Conservation (phyloP, 2,329 filamentous ascomycete genomes). For the Pyrenochaeta sp. region DNA sequence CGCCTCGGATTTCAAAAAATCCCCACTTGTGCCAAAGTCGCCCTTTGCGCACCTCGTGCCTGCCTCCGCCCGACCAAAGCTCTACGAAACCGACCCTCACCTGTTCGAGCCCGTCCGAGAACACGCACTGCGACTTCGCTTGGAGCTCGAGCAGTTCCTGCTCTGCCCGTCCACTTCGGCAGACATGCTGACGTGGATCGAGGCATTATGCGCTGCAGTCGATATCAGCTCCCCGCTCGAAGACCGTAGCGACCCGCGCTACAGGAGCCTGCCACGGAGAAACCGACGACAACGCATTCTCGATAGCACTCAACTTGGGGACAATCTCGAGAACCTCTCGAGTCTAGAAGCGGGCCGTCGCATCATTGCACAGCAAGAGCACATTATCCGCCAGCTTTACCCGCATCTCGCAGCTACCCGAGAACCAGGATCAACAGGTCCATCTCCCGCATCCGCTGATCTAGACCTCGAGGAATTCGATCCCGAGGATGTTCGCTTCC, state of each 20-base stretch:
- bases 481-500: slow-evolving; percentile 47
- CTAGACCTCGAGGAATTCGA: slow-evolving; percentile 47
- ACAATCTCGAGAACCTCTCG: slow-evolving; percentile 42
- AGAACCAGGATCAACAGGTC: slow-evolving; percentile 13
- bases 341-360: slow-evolving; percentile 43
- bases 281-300: slow-evolving; percentile 48
- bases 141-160: slow-evolving; percentile 77
- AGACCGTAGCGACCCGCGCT: slow-evolving; percentile 62
- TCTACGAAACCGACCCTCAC: slow-evolving; percentile 55
- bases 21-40: slow-evolving; percentile 51
- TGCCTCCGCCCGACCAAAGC: slow-evolving; percentile 45
- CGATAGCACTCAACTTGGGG: slow-evolving; percentile 37
- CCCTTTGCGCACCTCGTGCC: slow-evolving; percentile 56
- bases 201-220: slow-evolving; percentile 72
- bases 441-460: slow-evolving; percentile 28
- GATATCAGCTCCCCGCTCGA: slow-evolving; percentile 75
- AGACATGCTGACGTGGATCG: slow-evolving; percentile 73
- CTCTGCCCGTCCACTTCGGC: slow-evolving; percentile 70
- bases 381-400: slow-evolving; percentile 56
- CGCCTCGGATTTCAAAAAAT: slow-evolving; percentile 74
- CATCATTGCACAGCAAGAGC: slow-evolving; percentile 58
- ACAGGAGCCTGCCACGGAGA: slow-evolving; percentile 56
- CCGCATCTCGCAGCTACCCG: slow-evolving; percentile 48
- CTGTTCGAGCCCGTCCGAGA: slow-evolving; percentile 55
- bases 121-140: slow-evolving; percentile 74